These are phyloP conservation scores for Suaeda aralocaspica DNA, from an alignment of 148 eudicot genomes.

Conservation along the genomic window DNA sequence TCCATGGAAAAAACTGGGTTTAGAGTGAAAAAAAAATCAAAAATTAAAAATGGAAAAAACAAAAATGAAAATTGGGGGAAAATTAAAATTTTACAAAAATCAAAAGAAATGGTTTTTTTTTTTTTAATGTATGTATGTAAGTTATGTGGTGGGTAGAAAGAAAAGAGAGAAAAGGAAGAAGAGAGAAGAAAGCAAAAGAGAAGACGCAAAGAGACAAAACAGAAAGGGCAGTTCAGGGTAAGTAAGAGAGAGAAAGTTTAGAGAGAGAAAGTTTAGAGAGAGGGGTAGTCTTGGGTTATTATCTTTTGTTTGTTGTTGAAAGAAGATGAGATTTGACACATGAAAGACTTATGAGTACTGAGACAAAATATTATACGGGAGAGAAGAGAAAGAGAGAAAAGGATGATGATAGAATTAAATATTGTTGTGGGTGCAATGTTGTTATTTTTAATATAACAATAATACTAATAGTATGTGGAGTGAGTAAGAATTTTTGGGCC, in stretches of 20 bases:
- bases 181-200: conserved; percentile 8
- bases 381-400: too few relatives aligned
- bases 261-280: conserved; percentile 13
- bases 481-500: too few relatives aligned
- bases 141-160: background rate
- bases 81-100: background rate
- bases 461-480: too few relatives aligned
- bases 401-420: background rate
- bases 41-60: background rate
- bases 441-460: too few relatives aligned
- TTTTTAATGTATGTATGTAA: too few relatives aligned
- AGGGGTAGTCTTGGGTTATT: conserved; percentile 6
- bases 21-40: background rate
- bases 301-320: conserved; percentile 31
- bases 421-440: too few relatives aligned
- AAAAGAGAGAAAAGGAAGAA: background rate
- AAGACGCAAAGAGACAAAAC: conserved; percentile 26
- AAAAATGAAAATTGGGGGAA: background rate
- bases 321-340: conserved; percentile 31
- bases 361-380: conserved; percentile 4
- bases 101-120: too few relatives aligned
- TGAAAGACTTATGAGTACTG: conserved; percentile 27
- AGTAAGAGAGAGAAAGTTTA: conserved; percentile 5
- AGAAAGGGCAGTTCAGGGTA: conserved; percentile 7
- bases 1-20: background rate